A percentile compares a stretch with the other conserved stretches of the same genome.
These are phyloP conservation scores for Theobroma grandiflorum DNA, from an alignment of 441 rosid genomes.

Conservation along the genomic window DNA sequence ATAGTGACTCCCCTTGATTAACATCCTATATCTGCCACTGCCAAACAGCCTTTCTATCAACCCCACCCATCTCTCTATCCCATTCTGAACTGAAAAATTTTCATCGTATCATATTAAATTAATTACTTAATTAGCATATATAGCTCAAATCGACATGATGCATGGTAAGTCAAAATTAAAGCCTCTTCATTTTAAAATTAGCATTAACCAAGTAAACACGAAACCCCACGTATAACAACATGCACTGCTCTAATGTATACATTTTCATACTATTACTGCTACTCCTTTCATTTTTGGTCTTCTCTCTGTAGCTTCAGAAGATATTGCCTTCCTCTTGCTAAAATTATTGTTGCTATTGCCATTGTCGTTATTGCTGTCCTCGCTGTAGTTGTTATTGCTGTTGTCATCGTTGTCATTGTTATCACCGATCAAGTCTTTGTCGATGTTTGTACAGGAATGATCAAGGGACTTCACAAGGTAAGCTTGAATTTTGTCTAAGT, in stretches of 20 bases:
- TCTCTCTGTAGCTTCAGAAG: constrained; percentile 39
- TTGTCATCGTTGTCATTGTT: background rate
- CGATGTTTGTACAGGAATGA: constrained; percentile 22
- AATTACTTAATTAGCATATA: too few relatives aligned
- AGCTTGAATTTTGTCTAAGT: constrained; percentile 45
- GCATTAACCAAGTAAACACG: background rate
- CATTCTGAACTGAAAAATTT: too few relatives aligned
- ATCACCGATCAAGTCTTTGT: background rate
- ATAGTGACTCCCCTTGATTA: too few relatives aligned
- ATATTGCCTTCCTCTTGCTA: constrained; percentile 51
- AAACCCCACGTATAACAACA: background rate
- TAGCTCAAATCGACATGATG: too few relatives aligned
- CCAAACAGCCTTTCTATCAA: too few relatives aligned
- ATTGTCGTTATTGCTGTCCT: background rate
- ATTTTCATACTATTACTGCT: constrained; percentile 31
- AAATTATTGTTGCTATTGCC: constrained; percentile 23
- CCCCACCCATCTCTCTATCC: too few relatives aligned
- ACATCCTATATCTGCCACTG: too few relatives aligned
- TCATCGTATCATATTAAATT: too few relatives aligned
- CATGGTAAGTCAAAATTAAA: background rate
- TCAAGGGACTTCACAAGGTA: constrained; percentile 39
- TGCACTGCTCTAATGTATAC: background rate
- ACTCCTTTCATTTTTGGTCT: constrained; percentile 49
- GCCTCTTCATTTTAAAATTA: background rate
- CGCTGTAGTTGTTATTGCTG: background rate